Base-by-base conservation (phyloP, 495 filamentous ascomycete species). In the Pseudoneurospora amorphoporcata region DNA sequence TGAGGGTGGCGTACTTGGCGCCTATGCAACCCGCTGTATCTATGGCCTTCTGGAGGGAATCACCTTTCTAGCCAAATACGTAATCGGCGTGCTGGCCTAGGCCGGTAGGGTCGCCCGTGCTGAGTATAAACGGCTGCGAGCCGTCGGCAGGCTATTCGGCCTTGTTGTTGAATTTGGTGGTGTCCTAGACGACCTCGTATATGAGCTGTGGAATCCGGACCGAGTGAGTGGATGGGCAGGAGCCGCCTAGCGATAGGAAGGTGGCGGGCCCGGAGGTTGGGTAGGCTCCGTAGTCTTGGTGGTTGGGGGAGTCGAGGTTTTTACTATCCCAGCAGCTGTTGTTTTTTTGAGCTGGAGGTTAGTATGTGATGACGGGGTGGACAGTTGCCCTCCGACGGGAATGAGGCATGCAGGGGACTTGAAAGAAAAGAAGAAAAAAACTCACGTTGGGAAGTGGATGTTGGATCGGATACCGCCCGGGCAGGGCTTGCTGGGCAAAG, bases 181-280 rank as follows among this genome's bases (percentile, higher is more conserved):
- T 84, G 78, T 86, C 82, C 84, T 84, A 86, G 61, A 86, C 83
- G 17, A 86, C 82, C 76, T 86, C 84, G 76, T 83, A 84, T 81
- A 86, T 85, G 61, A 86, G 78, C 78, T 86, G 84, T 14, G 84
- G 84, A 69, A 86, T 84, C 3, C 80, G 78, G 68, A 84, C 78
- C 16, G 84, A 84, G 77, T 86, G 84, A 3, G 82, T 82, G 12
- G 84, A 78, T 4, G 84, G 84, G 81, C 84, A 86, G 68, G 78
- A 68, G 58, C 84, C 84, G 70, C 82, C 82, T 4, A 82, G 73
- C n/a, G 73, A 77, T 4, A 82, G 75, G 81, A 83, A 83, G 65
- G 79, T 84, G 72, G 88, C 82, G 35, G 84, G 86, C 12, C 83
- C 81, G 2, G 74, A 70, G 7, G 76, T 77, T 0, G 81, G 81